A percentile compares a stretch with the other conserved stretches of the same genome.
These are phyloP conservation scores for Closterium sp. DNA, from an alignment of 139 green algal species.

Conservation along the genomic window DNA sequence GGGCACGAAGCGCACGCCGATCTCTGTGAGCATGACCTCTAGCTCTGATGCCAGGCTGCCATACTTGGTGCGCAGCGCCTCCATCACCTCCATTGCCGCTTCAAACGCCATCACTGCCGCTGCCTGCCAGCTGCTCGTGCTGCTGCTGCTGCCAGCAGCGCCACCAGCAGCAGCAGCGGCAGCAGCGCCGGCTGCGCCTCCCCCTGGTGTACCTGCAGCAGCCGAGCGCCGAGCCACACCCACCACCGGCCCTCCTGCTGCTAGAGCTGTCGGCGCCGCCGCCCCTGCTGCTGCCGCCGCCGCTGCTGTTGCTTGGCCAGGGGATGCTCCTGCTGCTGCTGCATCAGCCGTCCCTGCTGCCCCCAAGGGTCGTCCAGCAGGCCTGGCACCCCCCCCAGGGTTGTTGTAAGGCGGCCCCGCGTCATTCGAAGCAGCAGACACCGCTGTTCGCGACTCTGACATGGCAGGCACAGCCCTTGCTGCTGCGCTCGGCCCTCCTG, in stretches of 20 bases:
- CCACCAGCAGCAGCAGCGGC: not conserved
- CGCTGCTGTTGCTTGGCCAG: not conserved
- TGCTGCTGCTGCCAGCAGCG: not conserved
- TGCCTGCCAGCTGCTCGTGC: slow-evolving; percentile 49
- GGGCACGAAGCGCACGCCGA: slow-evolving; percentile 75
- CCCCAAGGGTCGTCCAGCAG: not conserved
- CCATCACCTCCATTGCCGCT: slow-evolving; percentile 63
- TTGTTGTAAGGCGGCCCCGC: not conserved
- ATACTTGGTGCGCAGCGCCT: slow-evolving; percentile 40
- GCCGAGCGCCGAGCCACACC: not conserved
- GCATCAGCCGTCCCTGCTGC: not conserved
- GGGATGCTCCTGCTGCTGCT: slow-evolving; percentile 6
- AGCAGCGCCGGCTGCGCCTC: not conserved
- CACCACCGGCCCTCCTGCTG: not conserved
- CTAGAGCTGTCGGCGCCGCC: not conserved
- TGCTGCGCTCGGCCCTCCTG: not conserved
- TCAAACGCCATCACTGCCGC: slow-evolving; percentile 63
- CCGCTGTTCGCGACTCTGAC: slow-evolving; percentile 34
- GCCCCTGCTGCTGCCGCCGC: no score
- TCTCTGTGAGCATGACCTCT: slow-evolving; percentile 63
- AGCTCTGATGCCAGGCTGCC: slow-evolving; percentile 45
- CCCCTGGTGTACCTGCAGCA: not conserved
- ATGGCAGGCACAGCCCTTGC: slow-evolving; percentile 16
- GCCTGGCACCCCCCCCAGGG: not conserved
- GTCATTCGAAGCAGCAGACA: not conserved